Evolutionary conservation across 2,329 filamentous ascomycete species (phyloP), one percentile per base, ranked within the genome.

Genomic region (Colletotrichum zoysiae): DNA sequence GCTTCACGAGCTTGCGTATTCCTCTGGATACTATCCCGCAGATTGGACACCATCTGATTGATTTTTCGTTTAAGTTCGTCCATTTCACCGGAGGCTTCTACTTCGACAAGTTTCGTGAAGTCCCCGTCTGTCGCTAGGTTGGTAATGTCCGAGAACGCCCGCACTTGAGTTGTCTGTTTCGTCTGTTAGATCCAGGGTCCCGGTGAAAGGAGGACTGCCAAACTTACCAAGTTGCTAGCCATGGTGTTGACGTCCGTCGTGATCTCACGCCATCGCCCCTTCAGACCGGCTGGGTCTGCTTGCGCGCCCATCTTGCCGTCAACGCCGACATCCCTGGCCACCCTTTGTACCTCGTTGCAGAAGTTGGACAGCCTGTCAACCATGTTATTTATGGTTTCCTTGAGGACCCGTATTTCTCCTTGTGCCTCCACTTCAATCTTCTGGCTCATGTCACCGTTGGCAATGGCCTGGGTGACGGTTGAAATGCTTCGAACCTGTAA

Each of bases 321-420:
- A 64, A 98, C 95, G 75, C 95, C 95, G 76, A 98, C 96, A 81
- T 98, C 96, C 78, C 96, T 95, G 70, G 95, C 95, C 40, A 99
- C 95, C 76, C 95, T 90, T 83, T 98, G 96, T 74, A 99, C 93
- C 79, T 97, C 95, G 76, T 97, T 95, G 67, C 95, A 97, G 89
- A 98, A 98, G 75, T 95, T 95, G 71, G 96, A 97, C 62, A 99
- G 85, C 74, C 95, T 91, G 80, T 95, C 95, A 75, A 98, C 95
- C 95, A 98, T 98, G 90, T 98, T 95, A 81, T 98, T 98, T 85
- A 98, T 97, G 55, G 95, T 98, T 79, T 97, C 94, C 80, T 98
- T 98, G 64, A 98, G 85, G 3, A 97, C 92, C 75, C 96, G 89
- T 75, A 98, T 97, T 82, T 98, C 95, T 82, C 95, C 95, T 82